These are phyloP conservation scores for Pythium aristosporum DNA, from an alignment of 352 stramenopile genomes.

Conservation along the genomic window DNA sequence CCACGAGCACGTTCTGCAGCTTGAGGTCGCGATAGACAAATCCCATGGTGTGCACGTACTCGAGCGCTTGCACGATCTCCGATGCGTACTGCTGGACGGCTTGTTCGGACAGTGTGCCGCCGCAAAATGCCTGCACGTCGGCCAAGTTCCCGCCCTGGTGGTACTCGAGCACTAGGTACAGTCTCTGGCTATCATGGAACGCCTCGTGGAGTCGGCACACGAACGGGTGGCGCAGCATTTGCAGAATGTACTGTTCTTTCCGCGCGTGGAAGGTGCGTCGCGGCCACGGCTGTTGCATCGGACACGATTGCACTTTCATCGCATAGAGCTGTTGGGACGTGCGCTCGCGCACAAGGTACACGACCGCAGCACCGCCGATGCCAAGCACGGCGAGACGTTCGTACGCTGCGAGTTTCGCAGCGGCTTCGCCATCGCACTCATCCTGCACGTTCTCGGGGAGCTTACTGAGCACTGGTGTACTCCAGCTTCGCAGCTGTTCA, in stretches of 20 bases:
- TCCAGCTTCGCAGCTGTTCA: constrained; percentile 17
- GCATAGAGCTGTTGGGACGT: constrained; percentile 23
- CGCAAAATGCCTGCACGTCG: constrained; percentile 23
- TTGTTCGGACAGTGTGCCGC: constrained; percentile 17
- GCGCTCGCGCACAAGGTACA: constrained; percentile 34
- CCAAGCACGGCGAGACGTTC: constrained; percentile 34
- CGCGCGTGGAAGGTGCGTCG: constrained; percentile 27
- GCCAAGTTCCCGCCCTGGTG: constrained; percentile 30
- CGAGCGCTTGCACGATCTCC: constrained; percentile 47
- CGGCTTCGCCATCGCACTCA: neutral
- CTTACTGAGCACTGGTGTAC: neutral
- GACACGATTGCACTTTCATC: constrained; percentile 32
- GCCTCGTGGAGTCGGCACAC: constrained; percentile 27
- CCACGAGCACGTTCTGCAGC: constrained; percentile 38
- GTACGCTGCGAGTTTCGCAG: constrained; percentile 20
- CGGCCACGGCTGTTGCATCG: constrained; percentile 19
- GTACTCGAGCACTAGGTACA: constrained; percentile 35
- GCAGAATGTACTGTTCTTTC: constrained; percentile 32
- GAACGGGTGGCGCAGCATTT: constrained; percentile 34
- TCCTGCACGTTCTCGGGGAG: neutral
- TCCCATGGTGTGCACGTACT: constrained; percentile 40
- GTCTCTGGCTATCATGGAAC: constrained; percentile 28
- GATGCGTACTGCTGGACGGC: constrained; percentile 50
- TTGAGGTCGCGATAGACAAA: constrained; percentile 70
- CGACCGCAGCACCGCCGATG: constrained; percentile 28